phyloP scores from a whole-genome alignment of 2,329 filamentous ascomycete species.

The Penicillium janthinellum region DNA sequence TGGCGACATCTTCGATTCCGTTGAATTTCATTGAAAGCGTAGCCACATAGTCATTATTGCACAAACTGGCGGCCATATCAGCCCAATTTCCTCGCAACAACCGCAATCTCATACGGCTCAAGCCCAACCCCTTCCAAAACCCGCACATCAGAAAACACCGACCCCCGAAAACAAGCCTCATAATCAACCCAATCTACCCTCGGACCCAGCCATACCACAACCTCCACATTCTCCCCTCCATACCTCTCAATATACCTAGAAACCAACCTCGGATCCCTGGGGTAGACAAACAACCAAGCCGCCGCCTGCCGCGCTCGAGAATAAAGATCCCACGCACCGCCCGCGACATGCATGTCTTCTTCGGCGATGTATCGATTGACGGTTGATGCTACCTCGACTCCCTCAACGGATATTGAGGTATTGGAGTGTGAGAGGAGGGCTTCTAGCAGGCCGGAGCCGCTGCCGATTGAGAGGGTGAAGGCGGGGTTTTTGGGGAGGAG shows the following conservation, averaged over 20 bases:
- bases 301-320: constrained; percentile 44
- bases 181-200: constrained; percentile 35
- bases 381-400: constrained; percentile 52
- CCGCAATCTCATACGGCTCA: constrained; percentile 29
- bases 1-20: neutral
- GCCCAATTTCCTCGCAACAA: constrained; percentile 19
- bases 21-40: too few species aligned
- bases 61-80: neutral
- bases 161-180: constrained; percentile 29
- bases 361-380: constrained; percentile 50
- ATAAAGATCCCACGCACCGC: constrained; percentile 49
- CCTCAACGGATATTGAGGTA: constrained; percentile 39
- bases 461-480: constrained; percentile 52
- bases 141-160: constrained; percentile 22
- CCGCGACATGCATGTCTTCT: constrained; percentile 46
- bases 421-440: constrained; percentile 38
- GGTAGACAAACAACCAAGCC: constrained; percentile 58
- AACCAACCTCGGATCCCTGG: constrained; percentile 51
- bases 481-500: constrained; percentile 28
- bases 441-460: constrained; percentile 56
- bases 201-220: constrained; percentile 36
- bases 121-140: constrained; percentile 27
- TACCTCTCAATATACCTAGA: constrained; percentile 45
- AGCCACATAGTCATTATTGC: neutral
- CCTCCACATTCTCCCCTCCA: constrained; percentile 15